Evolutionary conservation across 371 early-diverging fungal genomes (phyloP).

Genomic region (Mortierella sp.): DNA sequence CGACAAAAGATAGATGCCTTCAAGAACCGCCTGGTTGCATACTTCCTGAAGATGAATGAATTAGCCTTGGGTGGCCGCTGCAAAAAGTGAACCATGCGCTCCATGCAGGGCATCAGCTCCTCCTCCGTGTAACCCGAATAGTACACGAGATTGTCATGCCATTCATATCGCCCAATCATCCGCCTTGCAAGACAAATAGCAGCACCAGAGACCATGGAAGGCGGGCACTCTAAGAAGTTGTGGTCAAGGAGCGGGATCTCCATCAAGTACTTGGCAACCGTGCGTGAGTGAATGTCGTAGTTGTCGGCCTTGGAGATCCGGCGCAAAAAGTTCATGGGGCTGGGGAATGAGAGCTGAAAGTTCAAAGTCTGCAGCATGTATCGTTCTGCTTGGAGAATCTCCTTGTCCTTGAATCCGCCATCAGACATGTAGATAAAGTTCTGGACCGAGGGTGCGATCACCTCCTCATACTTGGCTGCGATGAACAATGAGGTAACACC

Average conservation of each 20-base stretch:
- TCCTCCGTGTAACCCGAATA: conserved; percentile 81
- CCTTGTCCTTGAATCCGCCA: conserved; percentile 78
- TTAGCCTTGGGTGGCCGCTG: conserved; percentile 62
- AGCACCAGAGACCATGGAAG: conserved; percentile 88
- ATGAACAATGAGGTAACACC: conserved; percentile 94
- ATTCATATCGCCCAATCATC: conserved; percentile 82
- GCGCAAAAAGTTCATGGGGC: conserved; percentile 91
- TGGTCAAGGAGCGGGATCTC: conserved; percentile 94
- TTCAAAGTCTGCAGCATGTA: conserved; percentile 87
- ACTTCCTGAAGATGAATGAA: conserved; percentile 82
- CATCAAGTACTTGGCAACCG: conserved; percentile 96
- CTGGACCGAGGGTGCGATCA: conserved; percentile 80
- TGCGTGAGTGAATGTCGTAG: conserved; percentile 89
- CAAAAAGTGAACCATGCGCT: conserved; percentile 77
- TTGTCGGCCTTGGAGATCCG: conserved; percentile 88
- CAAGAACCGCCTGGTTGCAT: conserved; percentile 75
- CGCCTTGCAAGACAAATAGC: conserved; percentile 88
- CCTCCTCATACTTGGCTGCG: conserved; percentile 98
- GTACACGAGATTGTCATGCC: conserved; percentile 78
- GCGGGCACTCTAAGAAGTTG: conserved; percentile 76
- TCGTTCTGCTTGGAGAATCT: conserved; percentile 89
- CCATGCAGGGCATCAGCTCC: conserved; percentile 70
- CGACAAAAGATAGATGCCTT: conserved; percentile 81
- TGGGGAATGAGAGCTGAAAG: conserved; percentile 87
- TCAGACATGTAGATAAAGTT: conserved; percentile 88